Base-by-base conservation (phyloP, 2,329 filamentous ascomycete species). In the Hypomyces perniciosus region DNA sequence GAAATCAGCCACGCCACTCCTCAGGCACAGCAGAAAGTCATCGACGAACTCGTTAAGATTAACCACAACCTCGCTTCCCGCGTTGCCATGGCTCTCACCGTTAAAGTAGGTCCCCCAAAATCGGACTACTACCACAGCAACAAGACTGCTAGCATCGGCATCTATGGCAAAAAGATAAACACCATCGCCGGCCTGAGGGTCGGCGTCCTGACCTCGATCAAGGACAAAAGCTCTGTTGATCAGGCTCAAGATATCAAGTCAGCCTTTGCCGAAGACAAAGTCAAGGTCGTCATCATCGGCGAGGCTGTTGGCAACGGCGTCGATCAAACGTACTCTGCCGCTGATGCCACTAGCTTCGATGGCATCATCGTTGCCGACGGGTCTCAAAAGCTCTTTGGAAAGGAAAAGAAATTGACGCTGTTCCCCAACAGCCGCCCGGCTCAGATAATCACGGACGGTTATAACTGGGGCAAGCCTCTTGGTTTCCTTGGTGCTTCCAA, bases 381-480 rank as follows among this genome's bases (percentile, higher is more conserved):
- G 1, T 74, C 78, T 1, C 73, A 77, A 56, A 62, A 58, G 1
- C 66, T 83, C 10, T 85, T 88, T 58, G 58, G 60, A 7, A 56
- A 62, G 5, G 62, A 64, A 13, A 64, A 63, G 13, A 64, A 64
- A 26, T 79, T 76, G 4, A 72, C 80, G 0, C 70, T 88, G 6
- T 89, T 78, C 65, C 85, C 85, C 1, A 70, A 76, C 2, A 80
- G 80, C 1, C 74, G 84, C 1, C 86, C 85, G 0, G 65, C 75
- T 2, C 77, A 86, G 69, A 84, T 89, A 46, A 64, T 88, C 13
- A 62, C 73, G 12, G 79, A 84, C 60, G 79, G 75, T 0, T 89
- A 81, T 68, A 71, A 79, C 27, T 89, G 82, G 72, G 85, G 84
- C 4, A 90, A 90, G 73, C 82, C 86, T 0, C 70, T 89, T 27